Percentiles rank a stretch among this genome's conserved stretches.
Evolutionary conservation across 2,329 filamentous ascomycete species (phyloP).

Genomic region (Penicillium sp.): DNA sequence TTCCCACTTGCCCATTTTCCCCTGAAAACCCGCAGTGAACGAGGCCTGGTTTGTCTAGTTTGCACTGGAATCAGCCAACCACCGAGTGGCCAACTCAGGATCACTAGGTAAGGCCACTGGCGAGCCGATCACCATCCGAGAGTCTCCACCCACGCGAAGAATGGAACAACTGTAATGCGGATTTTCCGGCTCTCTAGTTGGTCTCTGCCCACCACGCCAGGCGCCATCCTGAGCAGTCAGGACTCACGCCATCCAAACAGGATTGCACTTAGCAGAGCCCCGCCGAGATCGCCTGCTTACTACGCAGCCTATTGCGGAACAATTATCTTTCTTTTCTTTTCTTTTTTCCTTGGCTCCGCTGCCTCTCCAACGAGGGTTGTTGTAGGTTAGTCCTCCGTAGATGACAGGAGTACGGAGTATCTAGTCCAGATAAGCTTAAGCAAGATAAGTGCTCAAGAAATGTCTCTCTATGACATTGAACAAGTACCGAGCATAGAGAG

Average conservation of each 20-base stretch:
- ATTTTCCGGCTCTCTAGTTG: conserved; percentile 18
- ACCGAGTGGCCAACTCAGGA: background rate
- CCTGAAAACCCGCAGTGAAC: background rate
- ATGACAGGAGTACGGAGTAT: too few species aligned
- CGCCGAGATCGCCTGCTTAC: background rate
- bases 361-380: background rate
- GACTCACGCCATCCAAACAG: conserved; percentile 7
- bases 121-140: conserved; percentile 38
- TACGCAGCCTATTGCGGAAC: background rate
- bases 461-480: too few species aligned
- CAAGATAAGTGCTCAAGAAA: too few species aligned
- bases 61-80: background rate
- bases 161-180: conserved; percentile 8
- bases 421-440: too few species aligned
- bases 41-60: conserved; percentile 1
- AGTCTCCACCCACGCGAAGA: conserved; percentile 18
- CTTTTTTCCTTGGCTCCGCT: background rate
- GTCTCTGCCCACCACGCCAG: background rate
- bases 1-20: conserved; percentile 12
- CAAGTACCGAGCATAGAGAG: too few species aligned
- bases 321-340: too few species aligned
- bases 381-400: too few species aligned
- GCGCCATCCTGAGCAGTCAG: too few species aligned
- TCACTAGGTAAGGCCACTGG: conserved; percentile 35
- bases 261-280: background rate